Evolutionary conservation across 331 rosid species (phyloP).

Genomic region (Telfairia occidentalis): DNA sequence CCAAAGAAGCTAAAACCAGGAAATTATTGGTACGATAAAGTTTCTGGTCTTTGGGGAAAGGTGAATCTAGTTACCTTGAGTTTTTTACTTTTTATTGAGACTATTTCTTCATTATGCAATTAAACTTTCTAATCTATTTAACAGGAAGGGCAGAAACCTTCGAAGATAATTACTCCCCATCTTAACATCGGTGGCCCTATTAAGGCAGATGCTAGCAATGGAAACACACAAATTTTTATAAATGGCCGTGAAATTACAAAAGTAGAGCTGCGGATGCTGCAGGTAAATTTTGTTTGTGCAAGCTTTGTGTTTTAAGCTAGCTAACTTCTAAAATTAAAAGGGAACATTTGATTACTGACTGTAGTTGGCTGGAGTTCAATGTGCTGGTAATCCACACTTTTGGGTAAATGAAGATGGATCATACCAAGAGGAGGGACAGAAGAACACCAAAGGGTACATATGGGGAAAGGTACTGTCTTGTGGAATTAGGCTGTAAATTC

Average conservation of each 20-base stretch:
- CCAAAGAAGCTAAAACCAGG: constrained; percentile 94
- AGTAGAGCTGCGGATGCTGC: constrained; percentile 95
- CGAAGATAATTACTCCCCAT: constrained; percentile 72
- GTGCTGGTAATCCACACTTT: constrained; percentile 97
- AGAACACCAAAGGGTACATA: constrained; percentile 82
- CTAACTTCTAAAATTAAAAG: constrained; percentile 13
- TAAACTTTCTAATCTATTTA: constrained; percentile 16
- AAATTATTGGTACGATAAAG: constrained; percentile 96
- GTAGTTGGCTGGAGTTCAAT: constrained; percentile 98
- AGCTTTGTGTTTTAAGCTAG: constrained; percentile 8
- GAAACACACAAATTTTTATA: constrained; percentile 83
- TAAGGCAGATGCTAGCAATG: constrained; percentile 72
- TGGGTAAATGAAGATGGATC: constrained; percentile 99
- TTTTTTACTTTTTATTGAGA: neutral
- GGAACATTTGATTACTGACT: constrained; percentile 26
- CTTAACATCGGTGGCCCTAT: constrained; percentile 83
- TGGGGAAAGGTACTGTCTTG: constrained; percentile 86
- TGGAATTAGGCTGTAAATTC: constrained; percentile 1
- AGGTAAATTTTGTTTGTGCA: constrained; percentile 39
- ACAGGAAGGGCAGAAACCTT: constrained; percentile 98
- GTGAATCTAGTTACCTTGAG: constrained; percentile 33
- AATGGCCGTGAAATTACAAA: constrained; percentile 93
- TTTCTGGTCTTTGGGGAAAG: constrained; percentile 99
- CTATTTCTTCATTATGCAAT: constrained; percentile 12
- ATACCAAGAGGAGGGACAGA: constrained; percentile 99